A percentile compares a stretch with the other conserved stretches of the same genome.
These are phyloP conservation scores for Microbotryum scabiosae DNA, from an alignment of 1,284 basidiomycete genomes.

Conservation along the genomic window DNA sequence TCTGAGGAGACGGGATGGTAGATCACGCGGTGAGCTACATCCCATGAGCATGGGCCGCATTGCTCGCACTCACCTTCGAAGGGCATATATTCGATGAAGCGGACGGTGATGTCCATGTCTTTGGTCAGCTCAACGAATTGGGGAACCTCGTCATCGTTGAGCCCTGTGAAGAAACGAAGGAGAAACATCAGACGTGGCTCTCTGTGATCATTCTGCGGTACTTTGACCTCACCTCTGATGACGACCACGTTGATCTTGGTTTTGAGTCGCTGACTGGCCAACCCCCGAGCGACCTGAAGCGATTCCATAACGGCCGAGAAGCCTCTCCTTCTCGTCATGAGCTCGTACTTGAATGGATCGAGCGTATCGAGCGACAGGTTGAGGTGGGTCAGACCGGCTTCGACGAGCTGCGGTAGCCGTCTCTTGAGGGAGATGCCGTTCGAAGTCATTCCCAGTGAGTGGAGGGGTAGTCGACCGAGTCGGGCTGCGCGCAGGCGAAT, in stretches of 20 bases:
- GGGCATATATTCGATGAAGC: slow-evolving; percentile 91
- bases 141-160: slow-evolving; percentile 69
- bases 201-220: too few relatives aligned
- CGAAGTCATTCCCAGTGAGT: slow-evolving; percentile 74
- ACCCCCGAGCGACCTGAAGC: slow-evolving; percentile 16
- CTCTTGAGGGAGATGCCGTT: slow-evolving; percentile 71
- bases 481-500: slow-evolving; percentile 11
- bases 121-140: slow-evolving; percentile 69
- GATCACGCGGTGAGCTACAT: neutral
- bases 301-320: slow-evolving; percentile 29
- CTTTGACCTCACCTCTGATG: slow-evolving; percentile 48
- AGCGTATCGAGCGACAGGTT: slow-evolving; percentile 80
- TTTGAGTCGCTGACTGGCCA: slow-evolving; percentile 4
- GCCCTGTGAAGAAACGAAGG: slow-evolving; percentile 67
- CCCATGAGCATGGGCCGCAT: too few relatives aligned
- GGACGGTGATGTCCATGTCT: slow-evolving; percentile 56
- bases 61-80: slow-evolving; percentile 57
- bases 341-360: slow-evolving; percentile 76
- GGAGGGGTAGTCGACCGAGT: slow-evolving; percentile 40
- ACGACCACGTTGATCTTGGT: slow-evolving; percentile 79
- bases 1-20: slow-evolving; percentile 44
- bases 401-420: slow-evolving; percentile 57
- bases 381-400: slow-evolving; percentile 68
- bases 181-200: slow-evolving; percentile 57
- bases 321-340: slow-evolving; percentile 61